Evolutionary conservation across 75 land plant species (phyloP).

Genomic region (Picea glauca): DNA sequence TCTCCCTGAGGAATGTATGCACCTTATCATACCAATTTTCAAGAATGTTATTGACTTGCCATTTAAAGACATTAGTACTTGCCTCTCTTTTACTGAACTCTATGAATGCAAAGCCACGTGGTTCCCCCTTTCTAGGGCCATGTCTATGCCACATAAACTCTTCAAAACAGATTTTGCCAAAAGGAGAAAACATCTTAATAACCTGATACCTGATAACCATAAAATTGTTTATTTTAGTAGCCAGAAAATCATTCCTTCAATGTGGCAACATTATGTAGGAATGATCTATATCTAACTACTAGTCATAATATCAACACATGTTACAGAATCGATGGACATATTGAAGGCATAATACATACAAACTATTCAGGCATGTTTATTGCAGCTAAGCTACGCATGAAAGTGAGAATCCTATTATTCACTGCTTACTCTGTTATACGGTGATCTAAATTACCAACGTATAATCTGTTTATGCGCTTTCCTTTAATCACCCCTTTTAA

Average conservation of each 20-base stretch:
- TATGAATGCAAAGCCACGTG: conserved; percentile 77
- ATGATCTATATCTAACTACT: not conserved
- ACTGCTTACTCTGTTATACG: conserved; percentile 66
- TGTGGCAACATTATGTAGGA: not conserved
- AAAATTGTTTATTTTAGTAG: not conserved
- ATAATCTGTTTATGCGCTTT: conserved; percentile 45
- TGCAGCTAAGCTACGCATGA: not conserved
- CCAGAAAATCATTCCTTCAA: not conserved
- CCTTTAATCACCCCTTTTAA: conserved; percentile 25
- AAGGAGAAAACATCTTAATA: conserved; percentile 76
- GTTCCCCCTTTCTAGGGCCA: conserved; percentile 76
- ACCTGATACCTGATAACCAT: conserved; percentile 35
- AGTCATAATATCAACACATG: not conserved
- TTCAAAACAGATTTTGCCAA: conserved; percentile 66
- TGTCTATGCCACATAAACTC: conserved; percentile 71
- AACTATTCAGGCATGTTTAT: not conserved
- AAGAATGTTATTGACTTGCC: conserved; percentile 5
- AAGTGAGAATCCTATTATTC: not conserved
- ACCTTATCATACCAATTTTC: not conserved
- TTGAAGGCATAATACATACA: not conserved
- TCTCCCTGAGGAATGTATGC: not conserved
- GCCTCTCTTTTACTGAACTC: conserved; percentile 64
- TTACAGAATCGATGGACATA: too few relatives aligned
- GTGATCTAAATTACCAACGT: conserved; percentile 64
- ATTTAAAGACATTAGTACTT: conserved; percentile 17